phyloP scores from a whole-genome alignment of 2,329 filamentous ascomycete genomes.

The Moelleriella libera region DNA sequence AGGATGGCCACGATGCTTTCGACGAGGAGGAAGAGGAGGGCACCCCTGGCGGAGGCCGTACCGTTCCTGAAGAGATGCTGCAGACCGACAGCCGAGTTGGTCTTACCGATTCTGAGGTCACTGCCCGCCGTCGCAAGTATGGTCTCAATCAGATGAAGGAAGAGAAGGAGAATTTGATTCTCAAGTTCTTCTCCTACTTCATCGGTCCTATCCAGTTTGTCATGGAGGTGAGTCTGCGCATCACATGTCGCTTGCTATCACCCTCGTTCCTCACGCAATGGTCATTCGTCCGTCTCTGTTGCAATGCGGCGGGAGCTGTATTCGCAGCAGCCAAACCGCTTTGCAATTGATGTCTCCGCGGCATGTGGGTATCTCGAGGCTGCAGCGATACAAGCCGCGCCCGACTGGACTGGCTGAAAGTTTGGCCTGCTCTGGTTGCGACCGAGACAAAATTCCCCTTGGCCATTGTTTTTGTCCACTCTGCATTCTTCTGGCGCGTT shows the following conservation, averaged over 20 bases:
- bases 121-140: conserved; percentile 50
- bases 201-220: conserved; percentile 86
- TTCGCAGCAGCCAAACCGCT: too few species aligned
- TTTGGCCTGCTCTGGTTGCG: background rate
- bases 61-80: conserved; percentile 60
- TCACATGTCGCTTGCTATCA: background rate
- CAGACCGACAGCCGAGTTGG: conserved; percentile 61
- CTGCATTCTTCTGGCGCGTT: conserved; percentile 10
- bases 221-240: conserved; percentile 56
- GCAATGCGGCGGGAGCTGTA: background rate
- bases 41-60: conserved; percentile 39
- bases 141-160: conserved; percentile 86
- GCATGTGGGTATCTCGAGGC: too few species aligned
- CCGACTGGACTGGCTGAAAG: too few species aligned
- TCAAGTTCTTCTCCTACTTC: conserved; percentile 77
- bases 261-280: background rate
- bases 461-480: conserved; percentile 7
- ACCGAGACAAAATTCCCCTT: conserved; percentile 1
- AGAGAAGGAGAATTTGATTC: conserved; percentile 70
- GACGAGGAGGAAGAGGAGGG: conserved; percentile 43
- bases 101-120: conserved; percentile 59
- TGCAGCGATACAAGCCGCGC: too few species aligned
- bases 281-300: background rate
- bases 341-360: too few species aligned
- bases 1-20: conserved; percentile 55